These are phyloP conservation scores for Triticum timopheevii DNA, from an alignment of 176 grass and related monocot species.

Conservation along the genomic window DNA sequence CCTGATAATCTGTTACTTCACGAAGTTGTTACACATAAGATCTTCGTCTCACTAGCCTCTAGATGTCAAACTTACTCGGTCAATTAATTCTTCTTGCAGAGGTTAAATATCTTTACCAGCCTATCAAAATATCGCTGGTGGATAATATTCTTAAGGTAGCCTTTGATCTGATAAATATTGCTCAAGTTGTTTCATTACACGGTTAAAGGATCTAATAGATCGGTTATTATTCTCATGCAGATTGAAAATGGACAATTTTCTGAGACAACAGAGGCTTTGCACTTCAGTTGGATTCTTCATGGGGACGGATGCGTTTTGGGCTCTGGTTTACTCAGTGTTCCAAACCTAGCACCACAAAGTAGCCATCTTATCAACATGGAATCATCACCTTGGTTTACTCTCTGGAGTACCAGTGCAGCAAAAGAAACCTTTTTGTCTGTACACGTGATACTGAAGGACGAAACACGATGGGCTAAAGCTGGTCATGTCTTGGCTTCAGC, in stretches of 20 bases:
- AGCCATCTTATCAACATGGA: conserved; percentile 61
- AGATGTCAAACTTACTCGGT: conserved; percentile 23
- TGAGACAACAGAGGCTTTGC: conserved; percentile 64
- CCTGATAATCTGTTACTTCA: background rate
- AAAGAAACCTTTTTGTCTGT: conserved; percentile 84
- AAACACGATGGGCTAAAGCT: conserved; percentile 70
- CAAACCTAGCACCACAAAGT: conserved; percentile 57
- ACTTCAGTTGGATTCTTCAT: conserved; percentile 71
- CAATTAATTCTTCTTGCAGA: conserved; percentile 56
- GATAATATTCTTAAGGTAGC: conserved; percentile 75
- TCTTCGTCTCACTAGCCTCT: background rate
- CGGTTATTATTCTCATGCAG: conserved; percentile 39
- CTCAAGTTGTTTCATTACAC: conserved; percentile 3
- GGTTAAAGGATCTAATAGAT: conserved; percentile 7
- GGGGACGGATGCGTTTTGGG: conserved; percentile 76
- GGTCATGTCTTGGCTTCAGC: conserved; percentile 83
- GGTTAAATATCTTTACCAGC: conserved; percentile 94
- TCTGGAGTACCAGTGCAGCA: conserved; percentile 37
- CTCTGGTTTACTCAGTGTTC: conserved; percentile 61
- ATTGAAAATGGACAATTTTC: conserved; percentile 80
- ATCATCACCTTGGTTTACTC: conserved; percentile 66
- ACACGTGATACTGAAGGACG: conserved; percentile 52
- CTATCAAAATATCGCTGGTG: conserved; percentile 63
- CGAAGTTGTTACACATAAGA: background rate
- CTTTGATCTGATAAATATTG: conserved; percentile 13